Conservation (phyloP, 2,329 filamentous ascomycete genomes). For the Aspergillus piperis region DNA sequence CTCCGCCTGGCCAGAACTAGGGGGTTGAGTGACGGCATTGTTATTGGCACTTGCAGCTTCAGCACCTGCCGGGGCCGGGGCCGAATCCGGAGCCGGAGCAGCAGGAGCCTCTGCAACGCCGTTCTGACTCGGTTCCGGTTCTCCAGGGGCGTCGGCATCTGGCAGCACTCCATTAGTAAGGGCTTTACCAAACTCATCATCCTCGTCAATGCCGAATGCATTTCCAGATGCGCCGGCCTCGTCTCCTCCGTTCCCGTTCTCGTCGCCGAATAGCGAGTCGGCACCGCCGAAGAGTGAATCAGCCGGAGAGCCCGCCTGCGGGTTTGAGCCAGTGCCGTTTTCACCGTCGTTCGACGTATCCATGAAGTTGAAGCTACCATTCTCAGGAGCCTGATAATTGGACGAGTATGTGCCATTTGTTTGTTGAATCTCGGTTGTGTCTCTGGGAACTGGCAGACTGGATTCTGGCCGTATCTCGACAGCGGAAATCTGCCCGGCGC, state of each 20-base stretch:
- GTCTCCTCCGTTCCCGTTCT: conserved; percentile 56
- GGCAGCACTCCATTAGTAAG: conserved; percentile 65
- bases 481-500: conserved; percentile 79
- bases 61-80: conserved; percentile 6
- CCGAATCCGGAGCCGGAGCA: conserved; percentile 1
- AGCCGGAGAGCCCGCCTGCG: conserved; percentile 65
- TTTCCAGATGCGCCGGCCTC: conserved; percentile 56
- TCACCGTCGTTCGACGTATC: conserved; percentile 41
- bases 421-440: conserved; percentile 56
- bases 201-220: conserved; percentile 75
- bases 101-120: conserved; percentile 15
- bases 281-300: conserved; percentile 84
- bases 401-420: conserved; percentile 71
- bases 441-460: conserved; percentile 72
- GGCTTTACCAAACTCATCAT: conserved; percentile 76
- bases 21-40: conserved; percentile 15
- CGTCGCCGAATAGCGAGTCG: conserved; percentile 87
- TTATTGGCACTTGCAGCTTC: conserved; percentile 13
- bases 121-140: conserved; percentile 30
- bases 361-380: conserved; percentile 55
- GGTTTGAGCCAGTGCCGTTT: conserved; percentile 51
- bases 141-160: conserved; percentile 47
- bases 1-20: conserved; percentile 21
- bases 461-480: conserved; percentile 82
- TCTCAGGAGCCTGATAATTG: conserved; percentile 66